Evolutionary conservation across 2,329 filamentous ascomycete genomes (phyloP).

Genomic region (Madurella mycetomatis): DNA sequence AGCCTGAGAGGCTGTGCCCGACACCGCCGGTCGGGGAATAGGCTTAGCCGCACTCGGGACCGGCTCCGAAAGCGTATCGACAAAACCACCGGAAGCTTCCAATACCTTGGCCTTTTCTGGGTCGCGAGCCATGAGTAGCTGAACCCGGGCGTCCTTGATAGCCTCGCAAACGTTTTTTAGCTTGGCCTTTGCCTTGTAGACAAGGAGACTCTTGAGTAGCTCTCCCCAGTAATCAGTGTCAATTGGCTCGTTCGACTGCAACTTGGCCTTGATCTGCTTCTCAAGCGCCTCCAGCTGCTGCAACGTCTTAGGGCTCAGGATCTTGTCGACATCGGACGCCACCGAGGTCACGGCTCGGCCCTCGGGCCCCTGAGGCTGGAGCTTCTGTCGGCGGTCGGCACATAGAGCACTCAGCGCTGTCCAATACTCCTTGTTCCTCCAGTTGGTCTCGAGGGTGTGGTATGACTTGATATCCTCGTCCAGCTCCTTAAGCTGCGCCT

Average conservation of each 20-base stretch:
- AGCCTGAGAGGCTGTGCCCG: constrained; percentile 22
- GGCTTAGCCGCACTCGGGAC: constrained; percentile 22
- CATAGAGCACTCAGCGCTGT: constrained; percentile 83
- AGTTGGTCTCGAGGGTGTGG: constrained; percentile 71
- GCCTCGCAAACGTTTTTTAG: constrained; percentile 72
- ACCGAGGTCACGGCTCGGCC: constrained; percentile 77
- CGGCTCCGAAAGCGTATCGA: constrained; percentile 36
- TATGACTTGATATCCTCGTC: constrained; percentile 81
- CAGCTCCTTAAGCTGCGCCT: constrained; percentile 66
- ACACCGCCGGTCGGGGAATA: constrained; percentile 11
- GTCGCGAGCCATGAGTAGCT: constrained; percentile 62
- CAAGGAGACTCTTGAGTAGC: constrained; percentile 72
- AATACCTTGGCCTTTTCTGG: constrained; percentile 57
- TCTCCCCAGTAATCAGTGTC: constrained; percentile 99
- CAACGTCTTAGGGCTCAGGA: constrained; percentile 78
- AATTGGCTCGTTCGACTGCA: constrained; percentile 84
- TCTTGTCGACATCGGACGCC: constrained; percentile 78
- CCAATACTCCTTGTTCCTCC: constrained; percentile 84
- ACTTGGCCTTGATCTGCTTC: constrained; percentile 78
- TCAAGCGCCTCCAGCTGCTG: constrained; percentile 85
- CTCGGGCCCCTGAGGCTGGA: constrained; percentile 57
- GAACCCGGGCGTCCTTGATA: constrained; percentile 66
- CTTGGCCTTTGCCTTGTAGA: constrained; percentile 90
- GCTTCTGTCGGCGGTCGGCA: constrained; percentile 65
- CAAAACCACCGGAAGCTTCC: constrained; percentile 32